These are phyloP conservation scores for Fusarium kyushuense DNA, from an alignment of 2,329 filamentous ascomycete genomes.

Conservation along the genomic window DNA sequence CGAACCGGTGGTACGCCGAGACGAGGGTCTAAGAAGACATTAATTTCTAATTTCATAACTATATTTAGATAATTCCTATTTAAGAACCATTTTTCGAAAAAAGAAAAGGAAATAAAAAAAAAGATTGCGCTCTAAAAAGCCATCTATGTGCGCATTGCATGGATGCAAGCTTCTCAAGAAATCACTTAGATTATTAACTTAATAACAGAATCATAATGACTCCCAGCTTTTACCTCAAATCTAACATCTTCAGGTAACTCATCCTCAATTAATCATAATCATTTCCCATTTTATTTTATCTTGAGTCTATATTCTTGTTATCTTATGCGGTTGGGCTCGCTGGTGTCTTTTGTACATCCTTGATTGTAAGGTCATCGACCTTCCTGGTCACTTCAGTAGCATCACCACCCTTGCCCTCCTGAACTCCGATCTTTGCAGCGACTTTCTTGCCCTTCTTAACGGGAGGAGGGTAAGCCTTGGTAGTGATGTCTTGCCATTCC, in stretches of 20 bases:
- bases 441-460: constrained; percentile 80
- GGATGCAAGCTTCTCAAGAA: neutral
- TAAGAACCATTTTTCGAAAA: too few relatives aligned
- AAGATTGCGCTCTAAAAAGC: too few relatives aligned
- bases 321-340: constrained; percentile 25
- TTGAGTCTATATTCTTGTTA: constrained; percentile 7
- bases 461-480: constrained; percentile 82
- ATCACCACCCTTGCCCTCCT: constrained; percentile 25
- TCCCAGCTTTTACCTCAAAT: neutral
- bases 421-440: too few relatives aligned
- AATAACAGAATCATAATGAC: neutral
- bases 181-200: neutral
- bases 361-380: constrained; percentile 31
- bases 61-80: too few relatives aligned
- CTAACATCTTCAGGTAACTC: neutral
- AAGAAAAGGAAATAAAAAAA: too few relatives aligned
- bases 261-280: neutral
- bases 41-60: constrained; percentile 29
- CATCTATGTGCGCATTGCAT: neutral
- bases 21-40: neutral
- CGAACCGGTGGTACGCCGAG: neutral
- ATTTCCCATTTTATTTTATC: constrained; percentile 4
- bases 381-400: constrained; percentile 23
- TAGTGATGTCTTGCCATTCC: constrained; percentile 79
- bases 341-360: constrained; percentile 20